Evolutionary conservation across 2,329 filamentous ascomycete genomes (phyloP), one percentile per base, ranked within the genome.

Genomic region (Colletotrichum endophyticum): DNA sequence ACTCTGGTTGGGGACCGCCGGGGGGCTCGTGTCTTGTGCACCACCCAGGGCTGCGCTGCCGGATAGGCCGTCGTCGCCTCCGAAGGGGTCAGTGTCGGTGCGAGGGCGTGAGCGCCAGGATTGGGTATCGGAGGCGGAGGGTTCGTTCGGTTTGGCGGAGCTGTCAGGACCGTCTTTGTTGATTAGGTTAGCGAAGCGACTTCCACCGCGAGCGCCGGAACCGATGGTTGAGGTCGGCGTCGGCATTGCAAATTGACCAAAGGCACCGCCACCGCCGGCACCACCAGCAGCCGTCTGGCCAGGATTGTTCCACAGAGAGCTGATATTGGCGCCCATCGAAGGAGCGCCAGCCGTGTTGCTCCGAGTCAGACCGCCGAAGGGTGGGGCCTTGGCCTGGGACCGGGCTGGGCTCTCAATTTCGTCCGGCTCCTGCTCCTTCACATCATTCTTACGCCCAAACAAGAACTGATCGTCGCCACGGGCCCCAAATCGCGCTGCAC

Each of bases 241-340:
- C 5, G 91, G 85, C 69, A 98, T 84, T n/a, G 94, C 93, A 84
- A 99, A 99, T 81, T 93, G 97, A 13, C 96, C 96, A 85, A 99
- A 99, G 27, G 93, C 93, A 39, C 93, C 92, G 16, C 66, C 63
- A 66, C 62, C 62, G 34, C 16, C 66, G 6, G 32, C 30, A 9
- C 36, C 56, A 15, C 63, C 70, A 9, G 85, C 79, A 22, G 84
- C 59, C 2, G 66, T n/a, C n/a, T 61, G 77, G 16, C 61, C 27
- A 13, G 70, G 66, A n/a, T 67, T 39, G 30, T 86, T 86, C 88
- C 89, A 90, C 2, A 88, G 84, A 13, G 88, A 87, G n/a, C 72
- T 78, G 84, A 72, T 59, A 82, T 81, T 77, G 16, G 83, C 81
- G 27, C 86, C 87, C 78, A 90, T 88, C 6, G 83, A 86, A 2